A percentile compares a stretch with the other conserved stretches of the same genome.
These are phyloP conservation scores for Chlorella sp. DNA, from an alignment of 139 green algal species.

Conservation along the genomic window DNA sequence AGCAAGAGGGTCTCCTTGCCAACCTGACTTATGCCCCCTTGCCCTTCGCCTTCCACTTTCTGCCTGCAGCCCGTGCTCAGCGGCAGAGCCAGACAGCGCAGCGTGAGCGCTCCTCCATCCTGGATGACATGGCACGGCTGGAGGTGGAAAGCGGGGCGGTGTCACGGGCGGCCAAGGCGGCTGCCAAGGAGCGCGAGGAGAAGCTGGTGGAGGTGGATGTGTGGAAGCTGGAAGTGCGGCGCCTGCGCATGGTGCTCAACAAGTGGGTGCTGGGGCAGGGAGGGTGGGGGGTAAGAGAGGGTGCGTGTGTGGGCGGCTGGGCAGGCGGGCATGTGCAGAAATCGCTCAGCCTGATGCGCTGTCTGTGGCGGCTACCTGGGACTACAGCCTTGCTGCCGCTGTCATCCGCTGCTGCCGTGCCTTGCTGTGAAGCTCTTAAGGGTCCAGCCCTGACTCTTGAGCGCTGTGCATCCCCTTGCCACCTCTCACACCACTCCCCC, in stretches of 20 bases:
- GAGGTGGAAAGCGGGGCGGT: conserved; percentile 76
- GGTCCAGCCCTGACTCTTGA: too few relatives aligned
- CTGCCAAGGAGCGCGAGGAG: conserved; percentile 73
- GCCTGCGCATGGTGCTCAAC: conserved; percentile 69
- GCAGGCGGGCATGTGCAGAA: neutral
- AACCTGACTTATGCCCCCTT: neutral
- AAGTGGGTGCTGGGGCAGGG: conserved; percentile 21
- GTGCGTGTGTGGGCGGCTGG: neutral
- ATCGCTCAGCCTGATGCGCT: neutral
- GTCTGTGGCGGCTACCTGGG: too few relatives aligned
- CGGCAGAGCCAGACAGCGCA: neutral
- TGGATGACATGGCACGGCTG: conserved; percentile 73
- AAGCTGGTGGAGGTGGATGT: conserved; percentile 87
- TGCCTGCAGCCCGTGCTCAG: conserved; percentile 19
- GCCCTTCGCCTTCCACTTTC: neutral
- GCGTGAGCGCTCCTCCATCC: conserved; percentile 22
- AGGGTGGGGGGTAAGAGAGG: neutral
- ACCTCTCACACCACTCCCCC: too few relatives aligned
- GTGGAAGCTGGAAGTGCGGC: conserved; percentile 77
- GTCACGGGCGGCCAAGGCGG: conserved; percentile 31
- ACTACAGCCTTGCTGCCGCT: too few relatives aligned
- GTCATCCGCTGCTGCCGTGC: too few relatives aligned
- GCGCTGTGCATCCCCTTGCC: too few relatives aligned
- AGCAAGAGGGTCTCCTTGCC: neutral
- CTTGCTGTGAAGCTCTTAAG: too few relatives aligned